Base-by-base conservation (phyloP, 305 asterid genomes). In the Fraxinus floribunda region DNA sequence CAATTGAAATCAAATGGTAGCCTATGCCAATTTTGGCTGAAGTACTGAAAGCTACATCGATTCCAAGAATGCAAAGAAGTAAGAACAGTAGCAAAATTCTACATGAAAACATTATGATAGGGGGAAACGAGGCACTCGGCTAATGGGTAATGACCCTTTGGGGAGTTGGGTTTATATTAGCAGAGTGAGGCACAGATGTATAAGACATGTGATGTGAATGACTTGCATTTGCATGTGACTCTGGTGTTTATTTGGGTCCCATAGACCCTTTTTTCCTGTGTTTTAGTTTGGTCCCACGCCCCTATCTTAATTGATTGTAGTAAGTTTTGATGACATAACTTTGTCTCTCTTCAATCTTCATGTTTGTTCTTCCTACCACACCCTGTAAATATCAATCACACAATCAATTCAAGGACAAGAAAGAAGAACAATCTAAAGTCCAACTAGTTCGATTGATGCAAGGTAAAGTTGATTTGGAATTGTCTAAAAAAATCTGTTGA, bases 21-120 rank as follows among this genome's bases (percentile, higher is more conserved):
- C 99, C 99, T 20, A 91, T 78, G 16, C 98, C 98, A 80, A 95
- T 92, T 74, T 89, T 95, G 4, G 85, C 29, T 1, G 75, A 29
- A 30, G 75, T 66, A 10, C 35, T 26, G n/a, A 26, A 30, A 3
- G 22, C 75, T n/a, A 70, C 3, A 30, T 70, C 38, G 7, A 70
- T 15, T 70, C 5, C 22, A 30, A 16, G n/a, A 11, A 30, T 13
- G 22, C 75, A 70, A 1, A 70, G 10, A 13, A 5, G 0, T 4
- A 70, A 30, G 11, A 70, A 30, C 4, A 70, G 22, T 70, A 70
- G 41, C 36, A 16, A 70, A 70, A 30, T 4, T 70, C 75, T 70
- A 29, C 38, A 26, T 4, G 74, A 24, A 26, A 66, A 66, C 35
- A 66, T 22, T 2, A 66, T 66, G 24, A 20, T 20, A 20, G 13